A percentile compares a stretch with the other conserved stretches of the same genome.
Conservation (phyloP, 2,329 filamentous ascomycete species). For the Ophiosphaerella herpotricha region DNA sequence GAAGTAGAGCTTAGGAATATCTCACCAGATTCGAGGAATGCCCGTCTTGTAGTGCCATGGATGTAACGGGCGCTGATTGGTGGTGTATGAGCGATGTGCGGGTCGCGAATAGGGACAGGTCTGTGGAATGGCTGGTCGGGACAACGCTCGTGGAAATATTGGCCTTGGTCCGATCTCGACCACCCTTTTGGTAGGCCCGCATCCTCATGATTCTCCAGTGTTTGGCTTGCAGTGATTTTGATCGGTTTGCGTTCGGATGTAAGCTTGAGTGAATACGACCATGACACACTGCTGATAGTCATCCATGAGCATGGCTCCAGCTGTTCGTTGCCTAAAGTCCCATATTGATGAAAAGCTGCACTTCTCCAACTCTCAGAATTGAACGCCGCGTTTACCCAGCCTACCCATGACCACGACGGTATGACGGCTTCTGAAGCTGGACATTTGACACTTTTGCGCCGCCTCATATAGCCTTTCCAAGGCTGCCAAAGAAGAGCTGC, state of each 20-base stretch:
- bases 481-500: slow-evolving; percentile 24
- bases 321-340: not conserved
- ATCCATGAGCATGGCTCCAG: slow-evolving; percentile 14
- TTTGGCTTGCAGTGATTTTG: not conserved
- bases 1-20: not conserved
- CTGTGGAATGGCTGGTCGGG: slow-evolving; percentile 13
- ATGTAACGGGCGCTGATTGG: slow-evolving; percentile 13
- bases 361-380: slow-evolving; percentile 22
- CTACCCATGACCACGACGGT: slow-evolving; percentile 20
- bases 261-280: slow-evolving; percentile 8
- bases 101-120: slow-evolving; percentile 14
- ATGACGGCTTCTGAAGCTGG: not conserved
- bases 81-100: slow-evolving; percentile 6
- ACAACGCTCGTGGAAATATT: slow-evolving; percentile 5
- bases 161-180: not conserved
- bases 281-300: slow-evolving; percentile 13
- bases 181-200: not conserved
- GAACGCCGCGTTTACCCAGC: slow-evolving; percentile 10
- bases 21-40: slow-evolving; percentile 8
- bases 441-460: slow-evolving; percentile 3
- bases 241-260: not conserved
- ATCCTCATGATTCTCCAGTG: not conserved
- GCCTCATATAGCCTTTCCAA: slow-evolving; percentile 7
- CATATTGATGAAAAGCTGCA: slow-evolving; percentile 13
- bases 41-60: slow-evolving; percentile 8